These are phyloP conservation scores for Sarocladium kiliense DNA, from an alignment of 2,329 filamentous ascomycete species.

Conservation along the genomic window DNA sequence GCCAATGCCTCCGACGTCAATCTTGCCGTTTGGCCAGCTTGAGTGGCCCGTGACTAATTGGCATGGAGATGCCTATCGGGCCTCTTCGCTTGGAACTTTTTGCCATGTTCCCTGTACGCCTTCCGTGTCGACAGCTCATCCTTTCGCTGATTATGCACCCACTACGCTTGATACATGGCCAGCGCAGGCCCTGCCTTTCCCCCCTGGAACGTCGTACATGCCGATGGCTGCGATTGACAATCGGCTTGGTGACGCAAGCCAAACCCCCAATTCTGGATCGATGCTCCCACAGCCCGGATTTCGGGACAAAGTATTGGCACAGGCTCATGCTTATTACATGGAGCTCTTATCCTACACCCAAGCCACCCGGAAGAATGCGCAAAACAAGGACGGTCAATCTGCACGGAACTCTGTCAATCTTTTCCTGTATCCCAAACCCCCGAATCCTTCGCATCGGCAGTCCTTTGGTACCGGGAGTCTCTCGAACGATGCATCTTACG, in stretches of 20 bases:
- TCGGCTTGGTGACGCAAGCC: background rate
- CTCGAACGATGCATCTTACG: background rate
- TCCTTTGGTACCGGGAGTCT: background rate
- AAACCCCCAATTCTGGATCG: background rate
- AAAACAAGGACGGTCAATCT: slow-evolving; percentile 30
- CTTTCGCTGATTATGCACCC: background rate
- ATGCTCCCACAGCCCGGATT: slow-evolving; percentile 31
- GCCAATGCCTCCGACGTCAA: slow-evolving; percentile 24
- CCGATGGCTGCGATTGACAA: background rate
- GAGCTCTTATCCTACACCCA: slow-evolving; percentile 64
- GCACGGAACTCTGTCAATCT: slow-evolving; percentile 39
- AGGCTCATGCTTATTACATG: slow-evolving; percentile 69
- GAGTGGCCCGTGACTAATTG: slow-evolving; percentile 16
- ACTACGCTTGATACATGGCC: background rate
- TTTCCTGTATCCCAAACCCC: slow-evolving; percentile 50
- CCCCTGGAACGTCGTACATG: background rate
- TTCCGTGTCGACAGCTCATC: background rate
- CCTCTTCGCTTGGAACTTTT: background rate
- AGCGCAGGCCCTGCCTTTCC: background rate
- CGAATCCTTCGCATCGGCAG: slow-evolving; percentile 23
- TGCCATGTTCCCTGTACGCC: background rate
- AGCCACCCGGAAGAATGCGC: slow-evolving; percentile 46
- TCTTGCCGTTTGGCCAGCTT: slow-evolving; percentile 24
- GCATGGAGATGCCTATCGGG: background rate
- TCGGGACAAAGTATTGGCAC: slow-evolving; percentile 62